Conservation (phyloP, 495 filamentous ascomycete genomes). For the Podospora appendiculata region DNA sequence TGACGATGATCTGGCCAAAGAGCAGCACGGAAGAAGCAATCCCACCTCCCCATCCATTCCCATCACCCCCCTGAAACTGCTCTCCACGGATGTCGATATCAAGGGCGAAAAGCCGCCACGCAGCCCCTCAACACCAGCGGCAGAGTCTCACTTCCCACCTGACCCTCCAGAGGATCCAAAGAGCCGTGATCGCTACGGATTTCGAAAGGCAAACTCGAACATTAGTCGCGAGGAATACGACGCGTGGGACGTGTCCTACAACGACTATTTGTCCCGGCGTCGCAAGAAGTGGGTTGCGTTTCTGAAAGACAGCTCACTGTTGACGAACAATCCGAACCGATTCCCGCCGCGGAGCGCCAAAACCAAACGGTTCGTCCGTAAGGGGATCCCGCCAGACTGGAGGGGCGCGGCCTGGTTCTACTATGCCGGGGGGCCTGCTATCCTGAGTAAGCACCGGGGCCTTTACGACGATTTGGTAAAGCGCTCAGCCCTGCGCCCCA, state of each 20-base stretch:
- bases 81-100: background rate
- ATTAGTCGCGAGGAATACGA: constrained; percentile 72
- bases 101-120: background rate
- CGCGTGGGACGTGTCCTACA: constrained; percentile 67
- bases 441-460: constrained; percentile 63
- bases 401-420: constrained; percentile 94
- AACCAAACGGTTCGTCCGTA: constrained; percentile 82
- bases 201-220: constrained; percentile 79
- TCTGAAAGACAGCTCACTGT: constrained; percentile 67
- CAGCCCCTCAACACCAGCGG: constrained; percentile 7
- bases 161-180: constrained; percentile 24
- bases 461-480: constrained; percentile 64
- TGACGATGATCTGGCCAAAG: constrained; percentile 6
- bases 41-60: constrained; percentile 2
- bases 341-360: constrained; percentile 78
- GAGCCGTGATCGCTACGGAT: constrained; percentile 78
- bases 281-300: constrained; percentile 73
- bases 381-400: constrained; percentile 92
- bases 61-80: background rate
- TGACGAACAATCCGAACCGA: constrained; percentile 58
- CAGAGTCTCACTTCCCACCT: constrained; percentile 11
- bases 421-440: constrained; percentile 83
- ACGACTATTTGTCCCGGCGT: constrained; percentile 58
- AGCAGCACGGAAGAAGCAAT: background rate
- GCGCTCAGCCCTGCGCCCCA: constrained; percentile 23